Evolutionary conservation across 805 yeast genomes (phyloP), one percentile per base, ranked within the genome.

Genomic region (Pichia cephalocereana): DNA sequence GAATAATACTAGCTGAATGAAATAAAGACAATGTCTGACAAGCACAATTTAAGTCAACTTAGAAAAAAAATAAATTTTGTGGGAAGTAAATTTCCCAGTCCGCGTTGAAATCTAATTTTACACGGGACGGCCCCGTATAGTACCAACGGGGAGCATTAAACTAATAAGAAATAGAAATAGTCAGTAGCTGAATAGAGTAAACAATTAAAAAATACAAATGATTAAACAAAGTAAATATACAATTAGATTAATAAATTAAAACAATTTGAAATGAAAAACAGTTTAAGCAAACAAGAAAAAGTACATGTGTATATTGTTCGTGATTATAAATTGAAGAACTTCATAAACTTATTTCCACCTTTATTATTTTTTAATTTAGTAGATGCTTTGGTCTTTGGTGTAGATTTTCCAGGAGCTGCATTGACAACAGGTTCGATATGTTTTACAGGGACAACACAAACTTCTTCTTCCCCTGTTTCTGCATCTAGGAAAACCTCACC

Each of bases 291-390:
- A 8, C 4, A 8, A 3, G 15, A 34, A 3, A 34, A 8, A 34
- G 17, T 2, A 15, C 37, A 14, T 14, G 12, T 23, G 26, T 23
- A 34, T 18, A 26, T n/a, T 30, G 26, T 1, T 23, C 5, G 26
- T 23, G 26, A 23, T 4, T 28, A 8, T 10, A 7, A 42, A 44
- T 63, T 61, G 52, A 63, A 63, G 41, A 62, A 54, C 38, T 54
- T 57, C 60, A 53, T 56, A 18, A 63, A 55, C 47, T 54, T 58
- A 27, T 49, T 48, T 8, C 62, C 59, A 37, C 8, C 6, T 4
- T 7, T 34, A 34, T 15, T 34, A 2, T 8, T 40, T 23, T 41
- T 31, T 18, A 26, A 8, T 28, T 18, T 17, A 5, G 37, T 10
- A 15, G 43, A 28, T 28, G 42, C 45, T 14, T 43, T 27, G 8